Evolutionary conservation across 768 basidiomycete species (phyloP).

Genomic region (Lentinula sp.): DNA sequence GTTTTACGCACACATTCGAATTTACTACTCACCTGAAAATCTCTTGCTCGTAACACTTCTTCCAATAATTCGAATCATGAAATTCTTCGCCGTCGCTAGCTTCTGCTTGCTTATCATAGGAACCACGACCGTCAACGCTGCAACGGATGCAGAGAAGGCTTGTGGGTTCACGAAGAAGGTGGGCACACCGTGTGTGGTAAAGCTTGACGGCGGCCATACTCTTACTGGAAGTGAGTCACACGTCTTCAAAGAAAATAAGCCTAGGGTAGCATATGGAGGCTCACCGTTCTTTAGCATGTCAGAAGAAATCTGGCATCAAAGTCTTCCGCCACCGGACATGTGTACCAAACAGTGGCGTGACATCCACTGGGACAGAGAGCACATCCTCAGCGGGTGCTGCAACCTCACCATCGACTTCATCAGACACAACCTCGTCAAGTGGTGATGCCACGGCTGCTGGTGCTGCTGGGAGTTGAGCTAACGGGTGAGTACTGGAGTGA

Average conservation of each 20-base stretch:
- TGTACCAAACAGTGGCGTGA: not conserved
- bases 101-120: not conserved
- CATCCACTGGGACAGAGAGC: no score
- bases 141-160: not conserved
- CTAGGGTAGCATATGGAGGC: not conserved
- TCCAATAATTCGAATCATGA: not conserved
- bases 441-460: no score
- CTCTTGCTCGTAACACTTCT: not conserved
- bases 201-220: not conserved
- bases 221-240: not conserved
- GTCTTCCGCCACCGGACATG: not conserved
- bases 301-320: not conserved
- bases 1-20: not conserved
- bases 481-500: no score
- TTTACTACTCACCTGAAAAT: not conserved
- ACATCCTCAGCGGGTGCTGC: not conserved
- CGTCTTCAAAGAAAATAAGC: not conserved
- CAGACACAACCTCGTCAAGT: not conserved
- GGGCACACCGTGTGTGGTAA: not conserved
- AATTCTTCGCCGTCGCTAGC: not conserved
- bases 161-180: not conserved
- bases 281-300: not conserved
- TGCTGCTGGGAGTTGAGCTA: no score
- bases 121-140: not conserved
- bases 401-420: not conserved